Percentiles rank a stretch among this genome's conserved stretches.
phyloP scores from a whole-genome alignment of 2,329 filamentous ascomycete genomes.

The Aureobasidium sp. region DNA sequence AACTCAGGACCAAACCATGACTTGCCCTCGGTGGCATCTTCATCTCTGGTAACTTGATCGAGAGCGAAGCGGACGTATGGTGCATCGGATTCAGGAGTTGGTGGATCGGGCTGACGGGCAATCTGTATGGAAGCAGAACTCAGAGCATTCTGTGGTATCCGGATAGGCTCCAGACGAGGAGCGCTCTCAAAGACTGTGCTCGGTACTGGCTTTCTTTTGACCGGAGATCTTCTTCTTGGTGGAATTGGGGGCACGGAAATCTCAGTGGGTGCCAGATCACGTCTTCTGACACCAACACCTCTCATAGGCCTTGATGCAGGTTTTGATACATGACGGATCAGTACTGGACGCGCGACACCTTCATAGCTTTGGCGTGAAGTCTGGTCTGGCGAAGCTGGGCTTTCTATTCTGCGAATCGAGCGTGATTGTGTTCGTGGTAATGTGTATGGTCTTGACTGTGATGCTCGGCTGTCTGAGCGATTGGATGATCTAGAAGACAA shows the following conservation, averaged over 20 bases:
- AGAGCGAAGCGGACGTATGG: constrained; percentile 88
- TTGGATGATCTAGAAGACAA: constrained; percentile 33
- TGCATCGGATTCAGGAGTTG: constrained; percentile 71
- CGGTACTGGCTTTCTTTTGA: constrained; percentile 31
- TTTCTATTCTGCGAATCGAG: constrained; percentile 19
- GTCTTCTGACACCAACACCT: constrained; percentile 27
- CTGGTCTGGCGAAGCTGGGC: constrained; percentile 30
- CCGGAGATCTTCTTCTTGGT: constrained; percentile 13
- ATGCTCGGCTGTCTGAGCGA: constrained; percentile 10
- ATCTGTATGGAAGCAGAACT: constrained; percentile 28
- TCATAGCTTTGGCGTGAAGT: constrained; percentile 29
- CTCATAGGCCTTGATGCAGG: constrained; percentile 29
- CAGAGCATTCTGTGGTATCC: constrained; percentile 14
- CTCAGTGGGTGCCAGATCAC: neutral
- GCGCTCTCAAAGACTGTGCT: constrained; percentile 24
- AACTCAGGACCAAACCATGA: constrained; percentile 7
- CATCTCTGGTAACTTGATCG: constrained; percentile 73
- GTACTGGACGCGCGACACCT: constrained; percentile 20
- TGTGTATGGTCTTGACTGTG: constrained; percentile 19
- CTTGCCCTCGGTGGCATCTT: constrained; percentile 43
- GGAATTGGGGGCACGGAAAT: constrained; percentile 16
- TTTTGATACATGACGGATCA: constrained; percentile 21
- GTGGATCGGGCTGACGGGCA: constrained; percentile 33
- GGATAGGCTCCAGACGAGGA: constrained; percentile 13
- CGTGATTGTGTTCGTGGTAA: constrained; percentile 24